These are phyloP conservation scores for Citrullus colocynthis DNA, from an alignment of 306 rosid species.

Conservation along the genomic window DNA sequence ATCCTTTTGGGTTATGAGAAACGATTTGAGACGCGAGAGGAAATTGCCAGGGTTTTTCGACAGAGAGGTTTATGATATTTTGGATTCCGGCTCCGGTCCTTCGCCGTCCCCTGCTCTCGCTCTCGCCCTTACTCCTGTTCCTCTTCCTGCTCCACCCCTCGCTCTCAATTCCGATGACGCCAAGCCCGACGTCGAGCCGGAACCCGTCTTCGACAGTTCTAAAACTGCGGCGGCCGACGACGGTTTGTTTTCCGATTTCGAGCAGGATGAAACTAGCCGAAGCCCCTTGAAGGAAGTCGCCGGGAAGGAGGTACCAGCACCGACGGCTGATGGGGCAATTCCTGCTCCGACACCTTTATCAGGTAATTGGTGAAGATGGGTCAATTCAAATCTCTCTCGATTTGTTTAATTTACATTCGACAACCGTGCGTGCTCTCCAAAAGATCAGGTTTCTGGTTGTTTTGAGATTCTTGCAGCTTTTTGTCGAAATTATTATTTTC, in stretches of 20 bases:
- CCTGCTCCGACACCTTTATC: conserved; percentile 62
- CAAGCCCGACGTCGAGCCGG: conserved; percentile 21
- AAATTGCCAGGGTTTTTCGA: conserved; percentile 88
- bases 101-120: conserved; percentile 11
- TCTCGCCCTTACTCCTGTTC: conserved; percentile 12
- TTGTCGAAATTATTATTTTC: neutral
- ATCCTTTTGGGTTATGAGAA: conserved; percentile 94
- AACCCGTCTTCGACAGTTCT: conserved; percentile 40
- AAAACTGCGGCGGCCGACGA: conserved; percentile 50
- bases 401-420: neutral
- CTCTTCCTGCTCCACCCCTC: neutral
- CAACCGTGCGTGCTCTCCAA: neutral
- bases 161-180: conserved; percentile 8
- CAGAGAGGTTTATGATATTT: conserved; percentile 73
- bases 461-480: conserved; percentile 5
- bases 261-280: conserved; percentile 51
- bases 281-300: conserved; percentile 31
- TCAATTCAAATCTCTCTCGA: neutral
- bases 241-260: conserved; percentile 65
- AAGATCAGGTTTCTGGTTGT: neutral
- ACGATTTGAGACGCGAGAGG: conserved; percentile 81
- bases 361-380: conserved; percentile 22
- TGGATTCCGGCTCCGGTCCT: conserved; percentile 44
- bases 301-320: conserved; percentile 20
- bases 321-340: conserved; percentile 11